phyloP scores from a whole-genome alignment of 371 early-diverging fungal genomes.

The Lichtheimia ornata region DNA sequence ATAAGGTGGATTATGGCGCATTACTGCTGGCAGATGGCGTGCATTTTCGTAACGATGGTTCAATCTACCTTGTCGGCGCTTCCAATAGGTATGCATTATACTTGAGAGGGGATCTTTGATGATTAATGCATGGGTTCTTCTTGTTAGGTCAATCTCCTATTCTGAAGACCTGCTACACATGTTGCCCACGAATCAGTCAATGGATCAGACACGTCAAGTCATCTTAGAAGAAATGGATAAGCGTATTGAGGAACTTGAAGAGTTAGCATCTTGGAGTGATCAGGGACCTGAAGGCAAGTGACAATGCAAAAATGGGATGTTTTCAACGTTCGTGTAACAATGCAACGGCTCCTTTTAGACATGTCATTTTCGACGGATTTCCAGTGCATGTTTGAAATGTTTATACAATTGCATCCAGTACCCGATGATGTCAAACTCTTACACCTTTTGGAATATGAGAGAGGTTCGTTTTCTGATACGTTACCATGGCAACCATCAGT shows the following conservation, averaged over 20 bases:
- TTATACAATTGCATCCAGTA: slow-evolving; percentile 57
- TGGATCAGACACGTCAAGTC: slow-evolving; percentile 27
- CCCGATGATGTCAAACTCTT: slow-evolving; percentile 38
- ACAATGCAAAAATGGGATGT: background rate
- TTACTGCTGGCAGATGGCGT: slow-evolving; percentile 57
- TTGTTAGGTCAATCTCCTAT: slow-evolving; percentile 33
- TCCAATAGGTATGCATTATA: slow-evolving; percentile 49
- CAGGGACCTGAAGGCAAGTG: slow-evolving; percentile 13
- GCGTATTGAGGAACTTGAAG: slow-evolving; percentile 32
- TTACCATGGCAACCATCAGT: background rate
- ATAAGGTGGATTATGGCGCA: slow-evolving; percentile 55
- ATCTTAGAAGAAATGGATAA: slow-evolving; percentile 39
- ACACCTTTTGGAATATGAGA: slow-evolving; percentile 57
- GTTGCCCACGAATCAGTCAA: slow-evolving; percentile 51
- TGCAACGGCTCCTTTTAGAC: slow-evolving; percentile 24
- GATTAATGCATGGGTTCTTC: background rate
- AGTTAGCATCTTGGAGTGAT: slow-evolving; percentile 18
- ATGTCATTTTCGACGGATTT: slow-evolving; percentile 32
- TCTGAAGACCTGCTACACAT: slow-evolving; percentile 57
- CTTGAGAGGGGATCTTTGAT: background rate
- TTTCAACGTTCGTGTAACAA: no score
- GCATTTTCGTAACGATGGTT: slow-evolving; percentile 59
- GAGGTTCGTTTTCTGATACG: slow-evolving; percentile 32
- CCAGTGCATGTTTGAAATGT: slow-evolving; percentile 61
- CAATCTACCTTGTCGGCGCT: slow-evolving; percentile 56